Base-by-base conservation (phyloP, 148 eudicot genomes). In the Chenopodium album region DNA sequence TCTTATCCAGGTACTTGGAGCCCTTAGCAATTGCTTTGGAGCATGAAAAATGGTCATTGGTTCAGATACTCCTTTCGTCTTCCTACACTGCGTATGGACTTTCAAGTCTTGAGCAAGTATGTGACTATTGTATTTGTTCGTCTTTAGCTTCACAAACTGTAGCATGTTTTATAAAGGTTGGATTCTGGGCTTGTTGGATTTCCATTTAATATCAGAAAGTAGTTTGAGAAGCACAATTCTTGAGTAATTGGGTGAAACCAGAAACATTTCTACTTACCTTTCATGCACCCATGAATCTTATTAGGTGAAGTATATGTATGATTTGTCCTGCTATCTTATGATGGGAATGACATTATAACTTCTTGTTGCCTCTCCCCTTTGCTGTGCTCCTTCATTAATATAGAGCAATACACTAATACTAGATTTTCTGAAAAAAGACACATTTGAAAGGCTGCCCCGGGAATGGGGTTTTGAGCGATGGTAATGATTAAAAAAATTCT, bases 11-110 rank as follows among this genome's bases (percentile, higher is more conserved):
- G 79, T 96, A 96, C 86, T 85, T 96, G 89, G 98, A 94, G 87
- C 99, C 99, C 80, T 84, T 96, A 80, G 94, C 98, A 71, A 85
- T 87, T 86, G 99, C 98, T 83, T 90, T 96, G 87, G 99, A 96
- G 52, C 88, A 91, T 65, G 98, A 96, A 88, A 92, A 87, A 77
- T 96, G 99, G 98, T 96, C 99, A 37, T 86, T 96, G 73, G 99
- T 96, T 80, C 98, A 96, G 86, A 88, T 90, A 86, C 90, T 94
- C 80, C 88, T 94, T 78, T 94, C 99, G 23, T 94, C 99, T 85
- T 96, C 98, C 31, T 94, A 96, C 83, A 91, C 84, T 78, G 97
- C 98, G 87, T 96, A 96, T 85, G 98, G 98, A 78, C 88, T 85
- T 82, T 90, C 98, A 66, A 92, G 95, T 84, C 92, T 96, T 87